Base-by-base conservation (phyloP, 192 early-diverging fungal genomes). In the Entomortierella parvispora region DNA sequence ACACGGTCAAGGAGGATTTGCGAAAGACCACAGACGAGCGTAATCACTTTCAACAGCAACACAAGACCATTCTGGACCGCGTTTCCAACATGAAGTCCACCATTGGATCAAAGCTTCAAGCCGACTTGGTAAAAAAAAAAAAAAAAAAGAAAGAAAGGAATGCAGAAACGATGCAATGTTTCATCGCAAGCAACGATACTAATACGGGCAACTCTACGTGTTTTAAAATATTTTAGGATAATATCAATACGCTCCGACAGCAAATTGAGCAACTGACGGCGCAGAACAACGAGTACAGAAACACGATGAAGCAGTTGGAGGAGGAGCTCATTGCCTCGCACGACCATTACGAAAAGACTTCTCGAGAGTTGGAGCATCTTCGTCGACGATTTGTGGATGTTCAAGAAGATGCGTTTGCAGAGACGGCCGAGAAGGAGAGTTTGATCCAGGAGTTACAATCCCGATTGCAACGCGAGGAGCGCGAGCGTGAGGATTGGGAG, bases 71-170 rank as follows among this genome's bases (percentile, higher is more conserved):
- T 17, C 71, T 97, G 46, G 93, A 90, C 28, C 90, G 91, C 53
- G 81, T 98, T 6, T 83, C 88, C 2, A 89, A 83, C 26, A 90
- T 96, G 85, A 96, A 95, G 68, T 91, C 89, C 32, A 89, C 92
- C 0, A 71, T 97, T 3, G 89, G 85, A 33, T 88, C 94, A 14
- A 92, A 93, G 80, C 83, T 97, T 53, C 93, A 95, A 70, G 90
- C 88, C 12, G 95, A 98, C 59, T 91, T 92, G 75, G 80, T 82
- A 69, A 45, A 25, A 11, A 20, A 20, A 28, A 12, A n/a, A n/a
- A n/a, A n/a, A n/a, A n/a, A n/a, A n/a, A n/a, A n/a, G n/a, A n/a
- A n/a, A n/a, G n/a, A n/a, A n/a, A n/a, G n/a, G n/a, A n/a, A n/a
- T n/a, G n/a, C n/a, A n/a, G n/a, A n/a, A n/a, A n/a, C n/a, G n/a